Percentiles rank a stretch among this genome's conserved stretches.
phyloP scores from a whole-genome alignment of 2,329 filamentous ascomycete genomes.

The Neofusicoccum parvum region DNA sequence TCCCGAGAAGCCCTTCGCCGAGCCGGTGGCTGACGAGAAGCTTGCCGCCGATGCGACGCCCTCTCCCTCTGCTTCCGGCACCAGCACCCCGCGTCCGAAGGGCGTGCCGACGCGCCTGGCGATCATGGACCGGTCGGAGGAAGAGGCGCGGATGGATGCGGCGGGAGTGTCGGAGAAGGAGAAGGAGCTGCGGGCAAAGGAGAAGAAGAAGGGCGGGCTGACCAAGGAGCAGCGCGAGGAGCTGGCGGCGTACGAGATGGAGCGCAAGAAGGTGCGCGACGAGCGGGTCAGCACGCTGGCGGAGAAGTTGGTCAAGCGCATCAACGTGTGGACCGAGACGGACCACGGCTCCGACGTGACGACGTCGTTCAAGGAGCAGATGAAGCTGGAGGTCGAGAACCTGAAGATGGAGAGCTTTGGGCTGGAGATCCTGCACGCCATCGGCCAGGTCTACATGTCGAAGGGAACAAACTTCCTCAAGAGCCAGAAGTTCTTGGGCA shows the following conservation, averaged over 20 bases:
- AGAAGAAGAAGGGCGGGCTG: constrained; percentile 86
- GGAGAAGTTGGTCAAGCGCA: constrained; percentile 83
- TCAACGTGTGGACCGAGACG: constrained; percentile 96
- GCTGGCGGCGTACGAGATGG: constrained; percentile 81
- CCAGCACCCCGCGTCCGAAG: constrained; percentile 48
- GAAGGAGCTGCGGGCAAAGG: constrained; percentile 74
- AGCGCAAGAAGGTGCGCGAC: constrained; percentile 80
- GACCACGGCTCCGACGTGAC: constrained; percentile 88
- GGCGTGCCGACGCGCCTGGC: constrained; percentile 78
- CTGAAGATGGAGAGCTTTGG: constrained; percentile 99
- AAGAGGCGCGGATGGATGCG: constrained; percentile 67
- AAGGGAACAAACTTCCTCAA: constrained; percentile 89
- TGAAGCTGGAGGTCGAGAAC: constrained; percentile 90
- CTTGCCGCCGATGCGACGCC: constrained; percentile 36
- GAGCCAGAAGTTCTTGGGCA: constrained; percentile 94
- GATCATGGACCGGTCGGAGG: constrained; percentile 85
- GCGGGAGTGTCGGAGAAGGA: constrained; percentile 71
- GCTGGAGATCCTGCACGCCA: constrained; percentile 92
- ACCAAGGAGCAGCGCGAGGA: constrained; percentile 93
- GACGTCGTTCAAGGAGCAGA: constrained; percentile 89
- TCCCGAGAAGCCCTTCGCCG: constrained; percentile 28
- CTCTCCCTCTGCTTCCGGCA: constrained; percentile 37
- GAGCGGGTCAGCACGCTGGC: constrained; percentile 85
- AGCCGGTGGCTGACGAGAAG: constrained; percentile 21
- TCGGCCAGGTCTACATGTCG: constrained; percentile 85